Conservation (phyloP, 805 yeast species). For the Lachancea meyersii region DNA sequence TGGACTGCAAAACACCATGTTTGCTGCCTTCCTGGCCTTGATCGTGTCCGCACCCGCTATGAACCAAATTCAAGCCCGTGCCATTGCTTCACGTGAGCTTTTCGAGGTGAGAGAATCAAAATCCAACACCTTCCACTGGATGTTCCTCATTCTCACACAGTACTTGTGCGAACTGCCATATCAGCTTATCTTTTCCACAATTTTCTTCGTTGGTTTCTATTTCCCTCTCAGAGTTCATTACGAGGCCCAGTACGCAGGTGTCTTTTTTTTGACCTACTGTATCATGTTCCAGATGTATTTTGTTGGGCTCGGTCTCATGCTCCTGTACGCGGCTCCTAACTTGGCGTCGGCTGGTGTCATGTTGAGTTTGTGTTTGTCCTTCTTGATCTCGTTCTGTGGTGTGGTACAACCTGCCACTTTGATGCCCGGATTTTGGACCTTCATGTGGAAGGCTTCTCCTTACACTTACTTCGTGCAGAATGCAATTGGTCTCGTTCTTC, state of each 20-base stretch:
- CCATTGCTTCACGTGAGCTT: constrained; percentile 51
- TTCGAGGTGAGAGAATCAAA: constrained; percentile 66
- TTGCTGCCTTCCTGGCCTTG: constrained; percentile 53
- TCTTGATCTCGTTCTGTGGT: constrained; percentile 63
- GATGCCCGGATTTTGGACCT: constrained; percentile 81
- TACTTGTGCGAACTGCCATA: constrained; percentile 57
- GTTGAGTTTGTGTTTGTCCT: constrained; percentile 48
- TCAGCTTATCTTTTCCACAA: constrained; percentile 41
- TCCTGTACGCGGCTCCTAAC: constrained; percentile 55
- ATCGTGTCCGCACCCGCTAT: constrained; percentile 48
- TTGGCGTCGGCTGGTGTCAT: constrained; percentile 61
- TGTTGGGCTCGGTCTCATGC: constrained; percentile 45
- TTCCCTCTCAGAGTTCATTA: constrained; percentile 41
- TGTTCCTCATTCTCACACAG: constrained; percentile 48
- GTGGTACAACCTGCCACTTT: constrained; percentile 49
- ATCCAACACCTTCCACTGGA: constrained; percentile 72
- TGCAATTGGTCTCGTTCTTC: constrained; percentile 43
- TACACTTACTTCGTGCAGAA: constrained; percentile 63
- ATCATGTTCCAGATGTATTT: constrained; percentile 43
- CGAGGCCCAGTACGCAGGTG: constrained; percentile 41
- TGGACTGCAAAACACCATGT: constrained; percentile 56
- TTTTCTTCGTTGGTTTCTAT: constrained; percentile 50
- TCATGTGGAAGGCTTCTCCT: constrained; percentile 72
- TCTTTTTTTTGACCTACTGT: constrained; percentile 40
- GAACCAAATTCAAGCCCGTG: constrained; percentile 59